Percentiles rank a stretch among this genome's conserved stretches.
These are phyloP conservation scores for Akanthomyces lecanii DNA, from an alignment of 2,329 filamentous ascomycete genomes.

Conservation along the genomic window DNA sequence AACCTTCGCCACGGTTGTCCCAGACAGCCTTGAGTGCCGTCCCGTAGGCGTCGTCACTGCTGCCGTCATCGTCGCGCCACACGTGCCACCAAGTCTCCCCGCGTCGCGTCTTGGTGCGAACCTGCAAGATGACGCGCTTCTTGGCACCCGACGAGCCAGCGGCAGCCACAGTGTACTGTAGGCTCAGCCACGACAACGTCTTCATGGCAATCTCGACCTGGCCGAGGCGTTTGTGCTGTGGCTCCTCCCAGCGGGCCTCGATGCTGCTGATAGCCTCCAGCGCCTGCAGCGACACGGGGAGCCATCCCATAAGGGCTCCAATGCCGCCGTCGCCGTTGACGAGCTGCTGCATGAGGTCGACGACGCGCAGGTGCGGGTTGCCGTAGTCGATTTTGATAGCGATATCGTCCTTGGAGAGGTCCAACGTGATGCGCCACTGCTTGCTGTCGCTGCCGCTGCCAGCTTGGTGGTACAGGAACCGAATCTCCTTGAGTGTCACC, in stretches of 20 bases:
- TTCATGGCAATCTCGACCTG: constrained; percentile 49
- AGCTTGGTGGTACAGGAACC: constrained; percentile 61
- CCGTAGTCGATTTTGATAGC: constrained; percentile 54
- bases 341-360: constrained; percentile 53
- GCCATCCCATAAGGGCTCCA: constrained; percentile 48
- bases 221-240: constrained; percentile 41
- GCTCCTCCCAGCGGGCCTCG: constrained; percentile 48
- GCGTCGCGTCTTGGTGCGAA: constrained; percentile 46
- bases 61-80: constrained; percentile 29
- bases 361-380: constrained; percentile 65
- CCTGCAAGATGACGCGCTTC: constrained; percentile 39
- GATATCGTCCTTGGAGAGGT: constrained; percentile 52
- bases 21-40: constrained; percentile 42
- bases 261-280: constrained; percentile 58
- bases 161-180: constrained; percentile 47
- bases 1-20: constrained; percentile 40
- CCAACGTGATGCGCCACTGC: constrained; percentile 53
- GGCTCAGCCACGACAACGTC: constrained; percentile 52
- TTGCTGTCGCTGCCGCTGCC: constrained; percentile 12
- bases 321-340: constrained; percentile 54
- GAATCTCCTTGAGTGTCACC: constrained; percentile 58
- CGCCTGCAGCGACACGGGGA: constrained; percentile 61
- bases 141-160: constrained; percentile 22
- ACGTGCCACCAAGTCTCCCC: constrained; percentile 51
- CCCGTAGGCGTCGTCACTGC: constrained; percentile 32